Evolutionary conservation across 352 stramenopile genomes (phyloP).

Genomic region (Globisporangium takayamanum): DNA sequence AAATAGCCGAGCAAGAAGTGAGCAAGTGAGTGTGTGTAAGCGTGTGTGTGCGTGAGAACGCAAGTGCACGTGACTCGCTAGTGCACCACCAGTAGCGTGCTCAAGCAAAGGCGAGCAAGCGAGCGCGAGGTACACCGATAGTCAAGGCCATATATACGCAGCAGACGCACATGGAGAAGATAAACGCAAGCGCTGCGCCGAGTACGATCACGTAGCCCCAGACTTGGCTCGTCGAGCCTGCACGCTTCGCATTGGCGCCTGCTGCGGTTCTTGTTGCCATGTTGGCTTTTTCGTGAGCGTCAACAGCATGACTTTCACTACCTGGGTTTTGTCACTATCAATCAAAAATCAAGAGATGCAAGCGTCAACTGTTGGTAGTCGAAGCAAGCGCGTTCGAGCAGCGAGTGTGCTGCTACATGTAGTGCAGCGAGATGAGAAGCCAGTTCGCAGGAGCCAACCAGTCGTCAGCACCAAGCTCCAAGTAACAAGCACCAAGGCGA

Average conservation of each 20-base stretch:
- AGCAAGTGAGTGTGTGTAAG: not conserved
- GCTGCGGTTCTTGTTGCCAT: not conserved
- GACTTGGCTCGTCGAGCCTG: slow-evolving; percentile 64
- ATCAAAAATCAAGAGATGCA: no score
- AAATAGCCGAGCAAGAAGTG: not conserved
- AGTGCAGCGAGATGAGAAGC: no score
- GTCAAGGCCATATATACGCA: not conserved
- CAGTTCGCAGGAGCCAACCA: no score
- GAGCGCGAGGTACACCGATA: not conserved
- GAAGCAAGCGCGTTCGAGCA: no score
- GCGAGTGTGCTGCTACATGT: no score
- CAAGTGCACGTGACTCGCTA: not conserved
- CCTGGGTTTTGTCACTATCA: no score
- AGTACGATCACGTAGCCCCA: slow-evolving; percentile 79
- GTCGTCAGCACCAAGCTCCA: no score
- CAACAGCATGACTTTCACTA: no score
- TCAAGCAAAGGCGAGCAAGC: no score
- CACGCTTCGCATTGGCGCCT: slow-evolving; percentile 22
- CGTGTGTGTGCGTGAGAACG: not conserved
- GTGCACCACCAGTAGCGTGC: not conserved
- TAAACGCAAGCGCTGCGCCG: slow-evolving; percentile 36
- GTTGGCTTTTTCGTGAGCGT: no score
- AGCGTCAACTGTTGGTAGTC: no score
- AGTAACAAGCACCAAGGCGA: no score
- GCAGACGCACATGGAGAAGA: slow-evolving; percentile 46